phyloP scores from a whole-genome alignment of 257 asterid genomes.

The Solanum medicagineum region DNA sequence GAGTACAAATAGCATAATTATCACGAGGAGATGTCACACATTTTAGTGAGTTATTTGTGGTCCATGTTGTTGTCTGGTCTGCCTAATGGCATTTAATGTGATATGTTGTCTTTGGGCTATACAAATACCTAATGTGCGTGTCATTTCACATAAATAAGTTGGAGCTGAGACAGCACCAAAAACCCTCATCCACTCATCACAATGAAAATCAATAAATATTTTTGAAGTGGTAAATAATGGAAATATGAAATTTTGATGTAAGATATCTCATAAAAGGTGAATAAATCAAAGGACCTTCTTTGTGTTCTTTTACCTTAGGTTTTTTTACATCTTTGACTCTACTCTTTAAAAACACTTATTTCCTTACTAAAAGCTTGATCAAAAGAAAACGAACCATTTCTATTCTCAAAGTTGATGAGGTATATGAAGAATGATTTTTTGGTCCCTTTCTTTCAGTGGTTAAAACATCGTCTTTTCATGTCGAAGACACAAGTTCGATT shows the following conservation, averaged over 20 bases:
- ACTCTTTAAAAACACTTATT: background rate
- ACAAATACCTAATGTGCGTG: constrained; percentile 4
- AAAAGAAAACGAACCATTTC: no score
- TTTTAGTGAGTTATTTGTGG: constrained; percentile 14
- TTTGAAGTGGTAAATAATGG: background rate
- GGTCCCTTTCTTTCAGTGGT: no score
- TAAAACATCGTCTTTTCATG: no score
- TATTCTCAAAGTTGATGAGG: no score
- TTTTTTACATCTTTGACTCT: background rate
- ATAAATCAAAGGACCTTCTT: background rate
- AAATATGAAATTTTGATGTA: background rate
- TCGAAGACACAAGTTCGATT: no score
- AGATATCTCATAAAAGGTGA: background rate
- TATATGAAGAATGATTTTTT: no score
- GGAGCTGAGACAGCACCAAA: background rate
- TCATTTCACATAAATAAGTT: constrained; percentile 4
- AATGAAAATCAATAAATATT: background rate
- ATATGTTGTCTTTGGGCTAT: constrained; percentile 12
- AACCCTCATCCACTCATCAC: background rate
- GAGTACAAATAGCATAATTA: background rate
- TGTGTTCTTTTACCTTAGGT: no score
- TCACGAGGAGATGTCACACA: background rate
- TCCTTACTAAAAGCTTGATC: no score
- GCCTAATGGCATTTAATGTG: constrained; percentile 26
- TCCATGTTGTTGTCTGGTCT: constrained; percentile 19